Conservation (phyloP, 768 basidiomycete genomes). For the Tubosaeta brunneosetosa region DNA sequence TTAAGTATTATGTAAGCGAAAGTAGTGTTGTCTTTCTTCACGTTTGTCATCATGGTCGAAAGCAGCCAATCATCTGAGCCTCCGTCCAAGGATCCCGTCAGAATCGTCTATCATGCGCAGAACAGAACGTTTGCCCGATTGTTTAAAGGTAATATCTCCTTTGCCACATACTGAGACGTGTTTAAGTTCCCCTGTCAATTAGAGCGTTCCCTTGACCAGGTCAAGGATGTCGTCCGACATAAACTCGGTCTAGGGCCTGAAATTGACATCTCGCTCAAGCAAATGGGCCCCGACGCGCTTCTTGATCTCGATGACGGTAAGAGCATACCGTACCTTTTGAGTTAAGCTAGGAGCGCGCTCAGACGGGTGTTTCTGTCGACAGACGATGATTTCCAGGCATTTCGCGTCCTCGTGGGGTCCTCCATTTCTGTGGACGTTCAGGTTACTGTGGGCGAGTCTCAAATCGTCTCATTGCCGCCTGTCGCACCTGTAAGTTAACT, state of each 20-base stretch:
- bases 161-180: neutral
- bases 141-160: slow-evolving; percentile 34
- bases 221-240: slow-evolving; percentile 52
- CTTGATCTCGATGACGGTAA: slow-evolving; percentile 78
- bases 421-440: slow-evolving; percentile 37
- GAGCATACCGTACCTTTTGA: neutral
- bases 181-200: slow-evolving; percentile 1
- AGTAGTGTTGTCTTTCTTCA: too few species aligned
- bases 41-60: slow-evolving; percentile 14
- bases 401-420: slow-evolving; percentile 43
- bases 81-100: slow-evolving; percentile 5
- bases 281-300: slow-evolving; percentile 47
- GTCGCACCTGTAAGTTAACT: slow-evolving; percentile 10
- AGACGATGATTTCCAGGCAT: slow-evolving; percentile 83
- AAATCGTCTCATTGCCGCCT: neutral
- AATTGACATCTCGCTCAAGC: slow-evolving; percentile 38
- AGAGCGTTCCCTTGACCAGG: slow-evolving; percentile 61
- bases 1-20: slow-evolving; percentile 8
- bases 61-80: neutral
- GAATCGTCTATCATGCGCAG: slow-evolving; percentile 37
- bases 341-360: neutral
- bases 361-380: neutral
- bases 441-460: slow-evolving; percentile 20
- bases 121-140: slow-evolving; percentile 38
- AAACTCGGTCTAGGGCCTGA: slow-evolving; percentile 52